A percentile compares a stretch with the other conserved stretches of the same genome.
Conservation (phyloP, 148 eudicot species). For the Fagopyrum tataricum region DNA sequence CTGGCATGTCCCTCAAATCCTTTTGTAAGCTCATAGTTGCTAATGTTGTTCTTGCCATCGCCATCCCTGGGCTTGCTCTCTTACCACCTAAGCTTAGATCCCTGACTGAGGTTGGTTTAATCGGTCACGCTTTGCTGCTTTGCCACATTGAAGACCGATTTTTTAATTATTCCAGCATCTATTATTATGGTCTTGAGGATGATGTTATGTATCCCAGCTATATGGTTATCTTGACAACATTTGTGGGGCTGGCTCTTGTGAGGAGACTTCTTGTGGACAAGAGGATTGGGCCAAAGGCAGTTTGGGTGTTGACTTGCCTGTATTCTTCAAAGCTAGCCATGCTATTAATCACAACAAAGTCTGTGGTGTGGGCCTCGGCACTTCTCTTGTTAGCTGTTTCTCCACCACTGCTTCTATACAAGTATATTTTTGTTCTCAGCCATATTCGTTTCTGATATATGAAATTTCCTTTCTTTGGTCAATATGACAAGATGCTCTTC, state of each 20-base stretch:
- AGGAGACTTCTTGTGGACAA: slow-evolving; percentile 68
- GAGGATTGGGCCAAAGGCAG: slow-evolving; percentile 74
- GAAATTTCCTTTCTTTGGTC: slow-evolving; percentile 5
- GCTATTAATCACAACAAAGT: slow-evolving; percentile 76
- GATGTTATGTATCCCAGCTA: slow-evolving; percentile 97
- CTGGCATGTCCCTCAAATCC: slow-evolving; percentile 92
- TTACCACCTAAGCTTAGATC: slow-evolving; percentile 68
- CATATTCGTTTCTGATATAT: slow-evolving; percentile 4
- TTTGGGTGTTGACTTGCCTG: slow-evolving; percentile 81
- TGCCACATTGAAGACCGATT: slow-evolving; percentile 92
- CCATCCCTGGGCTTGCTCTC: slow-evolving; percentile 86
- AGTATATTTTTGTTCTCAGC: slow-evolving; percentile 36
- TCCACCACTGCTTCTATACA: slow-evolving; percentile 94
- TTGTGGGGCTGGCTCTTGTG: slow-evolving; percentile 75
- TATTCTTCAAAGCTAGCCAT: slow-evolving; percentile 79
- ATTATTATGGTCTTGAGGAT: slow-evolving; percentile 83
- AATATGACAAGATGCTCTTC: neutral
- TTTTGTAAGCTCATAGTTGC: slow-evolving; percentile 87
- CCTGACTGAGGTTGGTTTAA: slow-evolving; percentile 73
- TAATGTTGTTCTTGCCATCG: slow-evolving; percentile 72
- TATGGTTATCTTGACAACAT: slow-evolving; percentile 80
- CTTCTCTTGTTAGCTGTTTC: slow-evolving; percentile 78
- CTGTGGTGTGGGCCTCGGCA: slow-evolving; percentile 88
- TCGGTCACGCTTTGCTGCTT: slow-evolving; percentile 72
- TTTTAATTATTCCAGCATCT: slow-evolving; percentile 76